Evolutionary conservation across 2,329 filamentous ascomycete species (phyloP).

Genomic region (Talaromyces rugulosus): DNA sequence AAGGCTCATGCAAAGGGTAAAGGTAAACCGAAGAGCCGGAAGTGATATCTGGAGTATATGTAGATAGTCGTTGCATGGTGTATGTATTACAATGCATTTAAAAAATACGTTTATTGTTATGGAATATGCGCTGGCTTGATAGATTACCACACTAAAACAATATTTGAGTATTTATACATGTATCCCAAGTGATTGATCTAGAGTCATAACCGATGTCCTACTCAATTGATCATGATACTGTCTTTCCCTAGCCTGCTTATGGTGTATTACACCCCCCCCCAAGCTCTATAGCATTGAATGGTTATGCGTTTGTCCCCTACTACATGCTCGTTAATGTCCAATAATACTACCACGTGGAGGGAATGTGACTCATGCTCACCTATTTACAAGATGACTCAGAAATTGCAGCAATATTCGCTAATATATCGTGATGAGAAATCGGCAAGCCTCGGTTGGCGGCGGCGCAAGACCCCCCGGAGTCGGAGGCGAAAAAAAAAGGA

Average conservation of each 20-base stretch:
- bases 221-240: background rate
- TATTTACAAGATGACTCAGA: background rate
- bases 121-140: background rate
- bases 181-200: background rate
- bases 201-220: no score
- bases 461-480: background rate
- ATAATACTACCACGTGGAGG: background rate
- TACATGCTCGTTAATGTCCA: background rate
- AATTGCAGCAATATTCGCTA: background rate
- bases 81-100: background rate
- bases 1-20: slow-evolving; percentile 22
- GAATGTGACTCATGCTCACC: background rate
- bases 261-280: background rate
- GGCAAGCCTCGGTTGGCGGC: background rate
- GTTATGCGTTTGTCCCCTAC: background rate
- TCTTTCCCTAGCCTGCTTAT: background rate
- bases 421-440: background rate
- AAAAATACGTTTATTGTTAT: background rate
- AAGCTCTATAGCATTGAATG: background rate
- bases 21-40: background rate
- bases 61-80: background rate
- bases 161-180: background rate
- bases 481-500: background rate
- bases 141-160: no score
- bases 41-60: background rate